Evolutionary conservation across 441 rosid genomes (phyloP).

Genomic region (Arabidopsis hybrid): DNA sequence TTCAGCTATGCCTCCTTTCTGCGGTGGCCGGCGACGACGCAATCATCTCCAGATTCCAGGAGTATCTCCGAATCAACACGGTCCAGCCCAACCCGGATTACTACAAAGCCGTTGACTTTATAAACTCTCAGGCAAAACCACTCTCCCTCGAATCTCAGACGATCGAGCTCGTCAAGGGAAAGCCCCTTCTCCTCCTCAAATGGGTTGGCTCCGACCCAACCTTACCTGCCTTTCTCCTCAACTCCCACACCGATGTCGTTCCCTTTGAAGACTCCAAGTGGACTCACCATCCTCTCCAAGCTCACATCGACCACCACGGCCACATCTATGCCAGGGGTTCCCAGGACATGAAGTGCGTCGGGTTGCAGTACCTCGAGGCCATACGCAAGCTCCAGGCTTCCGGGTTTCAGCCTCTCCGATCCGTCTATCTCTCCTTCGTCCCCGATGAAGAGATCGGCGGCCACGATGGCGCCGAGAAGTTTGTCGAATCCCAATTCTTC

Average conservation of each 20-base stretch:
- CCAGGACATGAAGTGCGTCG: conserved; percentile 99
- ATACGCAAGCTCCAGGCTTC: conserved; percentile 66
- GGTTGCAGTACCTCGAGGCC: conserved; percentile 95
- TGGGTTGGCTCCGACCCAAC: conserved; percentile 73
- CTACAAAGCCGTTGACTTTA: conserved; percentile 60
- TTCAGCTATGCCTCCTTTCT: conserved; percentile 27
- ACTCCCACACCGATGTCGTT: conserved; percentile 97
- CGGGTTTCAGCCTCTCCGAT: conserved; percentile 69
- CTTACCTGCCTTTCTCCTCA: conserved; percentile 78
- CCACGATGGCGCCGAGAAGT: conserved; percentile 79
- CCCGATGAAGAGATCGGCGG: conserved; percentile 99
- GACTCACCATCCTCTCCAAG: conserved; percentile 74
- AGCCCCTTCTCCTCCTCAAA: conserved; percentile 78
- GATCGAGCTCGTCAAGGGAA: conserved; percentile 65
- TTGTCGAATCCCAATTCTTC: conserved; percentile 66
- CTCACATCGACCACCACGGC: conserved; percentile 80
- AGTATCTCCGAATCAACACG: conserved; percentile 87
- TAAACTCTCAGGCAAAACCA: conserved; percentile 69
- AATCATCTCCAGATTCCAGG: conserved; percentile 74
- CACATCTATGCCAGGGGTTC: conserved; percentile 88
- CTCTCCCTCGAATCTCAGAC: conserved; percentile 68
- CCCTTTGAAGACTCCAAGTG: conserved; percentile 85
- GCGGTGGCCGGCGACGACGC: conserved; percentile 31
- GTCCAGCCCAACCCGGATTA: conserved; percentile 86
- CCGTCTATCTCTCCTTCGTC: conserved; percentile 76